Base-by-base conservation (phyloP, 768 basidiomycete species). In the Tylopilus rubrobrunneus region DNA sequence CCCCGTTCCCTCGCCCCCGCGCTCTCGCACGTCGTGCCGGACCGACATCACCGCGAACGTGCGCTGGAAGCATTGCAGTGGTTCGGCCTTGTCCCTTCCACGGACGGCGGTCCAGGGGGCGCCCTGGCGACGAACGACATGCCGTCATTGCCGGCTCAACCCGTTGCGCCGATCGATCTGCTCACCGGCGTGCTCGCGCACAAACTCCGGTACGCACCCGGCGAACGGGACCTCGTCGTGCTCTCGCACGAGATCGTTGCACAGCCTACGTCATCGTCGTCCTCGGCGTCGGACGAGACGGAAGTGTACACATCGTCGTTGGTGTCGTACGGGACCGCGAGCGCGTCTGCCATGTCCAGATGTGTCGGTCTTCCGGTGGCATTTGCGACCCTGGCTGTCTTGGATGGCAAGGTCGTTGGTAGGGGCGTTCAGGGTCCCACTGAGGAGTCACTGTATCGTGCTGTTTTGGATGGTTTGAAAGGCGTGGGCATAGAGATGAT, bases 291-390 rank as follows among this genome's bases (percentile, higher is more conserved):
- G 6, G 50, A 34, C 7, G 53, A 68, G 36, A 74, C 78, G 59
- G 76, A 84, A 58, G 77, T 83, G 31, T 79, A 92, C 58, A 85
- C 82, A 11, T 88, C 89, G 8, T 78, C 80, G 23, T 67, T 93
- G 14, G 73, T 86, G 23, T 71, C 78, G 31, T 87, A 86, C 59
- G 92, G 86, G 1, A 78, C 74, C 19, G 57, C 72, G 7, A 65
- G 63, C 1, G 80, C 78, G 3, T 87, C 88, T 0, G 94, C 94
- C 5, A 97, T 97, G 94, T 82, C 92, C n/a, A 76, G 84, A 29
- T 91, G 89, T 3, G 94, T 97, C 17, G 93, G 93, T 5, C 70
- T 94, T 43, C 94, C 94, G 0, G 82, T 95, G 7, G 94, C 89
- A 1, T 82, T 93, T 62, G 92, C 92, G 1, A 84, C 92, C 2